phyloP scores from a whole-genome alignment of 1,284 basidiomycete species.

The Ustilago lituana region DNA sequence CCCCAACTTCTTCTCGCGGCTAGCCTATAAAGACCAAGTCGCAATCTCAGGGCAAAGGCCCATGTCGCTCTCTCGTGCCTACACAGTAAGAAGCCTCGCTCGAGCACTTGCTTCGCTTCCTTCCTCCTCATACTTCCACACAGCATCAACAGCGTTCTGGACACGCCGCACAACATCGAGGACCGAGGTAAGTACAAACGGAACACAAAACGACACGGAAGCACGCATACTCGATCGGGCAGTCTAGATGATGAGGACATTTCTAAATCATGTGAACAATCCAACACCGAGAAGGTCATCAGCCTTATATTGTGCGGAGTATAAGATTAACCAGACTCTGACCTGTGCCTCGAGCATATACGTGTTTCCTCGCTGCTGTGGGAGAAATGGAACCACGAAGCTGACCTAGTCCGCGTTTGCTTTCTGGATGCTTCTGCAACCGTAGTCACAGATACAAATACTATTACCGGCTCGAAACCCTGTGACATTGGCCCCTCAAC shows the following conservation, averaged over 20 bases:
- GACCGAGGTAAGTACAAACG: neutral
- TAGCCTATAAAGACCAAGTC: constrained; percentile 4
- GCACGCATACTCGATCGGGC: no score
- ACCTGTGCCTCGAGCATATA: constrained; percentile 5
- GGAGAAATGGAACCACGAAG: no score
- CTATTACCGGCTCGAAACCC: no score
- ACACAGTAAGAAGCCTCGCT: constrained; percentile 5
- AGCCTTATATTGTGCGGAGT: constrained; percentile 46
- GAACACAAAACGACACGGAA: no score
- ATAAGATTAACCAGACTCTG: constrained; percentile 57
- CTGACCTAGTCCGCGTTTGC: no score
- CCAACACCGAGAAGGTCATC: constrained; percentile 55
- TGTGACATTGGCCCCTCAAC: neutral
- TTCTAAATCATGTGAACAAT: constrained; percentile 56
- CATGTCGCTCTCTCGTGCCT: neutral
- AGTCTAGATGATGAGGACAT: constrained; percentile 45
- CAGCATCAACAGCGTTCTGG: neutral
- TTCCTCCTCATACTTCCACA: no score
- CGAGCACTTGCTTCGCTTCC: constrained; percentile 7
- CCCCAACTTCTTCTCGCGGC: constrained; percentile 16
- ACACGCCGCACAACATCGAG: neutral
- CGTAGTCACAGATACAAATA: no score
- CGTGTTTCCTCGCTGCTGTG: neutral
- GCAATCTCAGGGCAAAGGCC: no score
- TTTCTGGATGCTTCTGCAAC: no score